These are phyloP conservation scores for Suhomyces sp. DNA, from an alignment of 805 yeast genomes.

Conservation along the genomic window DNA sequence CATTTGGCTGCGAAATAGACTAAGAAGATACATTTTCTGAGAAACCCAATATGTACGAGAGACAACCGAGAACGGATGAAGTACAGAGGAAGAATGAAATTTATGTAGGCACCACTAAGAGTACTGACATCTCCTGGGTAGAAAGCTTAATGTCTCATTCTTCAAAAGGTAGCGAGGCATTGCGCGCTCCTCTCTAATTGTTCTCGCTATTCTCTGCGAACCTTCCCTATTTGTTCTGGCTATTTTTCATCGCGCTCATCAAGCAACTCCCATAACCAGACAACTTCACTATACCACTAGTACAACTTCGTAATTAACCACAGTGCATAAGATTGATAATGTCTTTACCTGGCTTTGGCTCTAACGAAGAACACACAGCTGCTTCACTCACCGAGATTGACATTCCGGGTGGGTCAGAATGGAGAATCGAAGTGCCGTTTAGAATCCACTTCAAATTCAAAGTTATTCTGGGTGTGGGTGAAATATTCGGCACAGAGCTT, in stretches of 20 bases:
- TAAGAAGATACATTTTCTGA: too few relatives aligned
- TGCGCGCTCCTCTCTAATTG: not conserved
- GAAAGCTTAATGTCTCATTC: too few relatives aligned
- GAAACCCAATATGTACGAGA: not conserved
- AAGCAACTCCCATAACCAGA: not conserved
- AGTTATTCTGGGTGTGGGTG: constrained; percentile 70
- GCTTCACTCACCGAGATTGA: constrained; percentile 15
- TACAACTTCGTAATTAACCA: not conserved
- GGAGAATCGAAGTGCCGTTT: constrained; percentile 71
- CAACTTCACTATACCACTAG: not conserved
- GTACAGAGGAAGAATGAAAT: too few relatives aligned
- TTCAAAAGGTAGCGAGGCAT: too few relatives aligned
- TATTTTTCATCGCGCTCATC: not conserved
- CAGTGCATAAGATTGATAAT: not conserved
- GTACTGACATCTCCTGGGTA: too few relatives aligned
- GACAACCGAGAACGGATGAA: too few relatives aligned
- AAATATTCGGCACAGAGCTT: constrained; percentile 90
- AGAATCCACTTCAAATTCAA: constrained; percentile 49
- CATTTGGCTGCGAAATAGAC: too few relatives aligned
- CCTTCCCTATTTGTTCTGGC: not conserved
- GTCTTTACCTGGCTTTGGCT: constrained; percentile 20
- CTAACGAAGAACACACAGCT: constrained; percentile 9
- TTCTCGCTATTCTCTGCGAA: not conserved
- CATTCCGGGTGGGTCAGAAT: constrained; percentile 51
- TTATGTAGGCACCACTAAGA: too few relatives aligned